Conservation (phyloP, 2,329 filamentous ascomycete genomes). For the Exophiala dermatitidis region DNA sequence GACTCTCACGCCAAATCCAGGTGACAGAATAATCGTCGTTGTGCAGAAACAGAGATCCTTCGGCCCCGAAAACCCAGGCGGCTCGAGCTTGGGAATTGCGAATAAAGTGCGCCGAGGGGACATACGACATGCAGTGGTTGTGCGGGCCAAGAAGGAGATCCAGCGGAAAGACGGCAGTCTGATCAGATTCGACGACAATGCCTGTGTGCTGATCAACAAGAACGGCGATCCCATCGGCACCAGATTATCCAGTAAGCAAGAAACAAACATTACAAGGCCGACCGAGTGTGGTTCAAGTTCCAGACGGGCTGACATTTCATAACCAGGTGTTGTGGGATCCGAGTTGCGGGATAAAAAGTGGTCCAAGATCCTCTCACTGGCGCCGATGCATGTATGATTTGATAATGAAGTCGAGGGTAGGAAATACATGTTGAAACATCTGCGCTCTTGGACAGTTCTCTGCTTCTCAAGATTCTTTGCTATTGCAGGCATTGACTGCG, state of each 20-base stretch:
- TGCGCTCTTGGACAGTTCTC: background rate
- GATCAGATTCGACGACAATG: slow-evolving; percentile 94
- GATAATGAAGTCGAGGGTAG: background rate
- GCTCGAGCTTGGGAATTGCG: slow-evolving; percentile 64
- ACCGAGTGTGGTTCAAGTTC: slow-evolving; percentile 19
- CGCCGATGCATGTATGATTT: slow-evolving; percentile 62
- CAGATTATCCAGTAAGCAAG: slow-evolving; percentile 63
- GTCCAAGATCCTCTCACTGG: slow-evolving; percentile 96
- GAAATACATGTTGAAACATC: background rate
- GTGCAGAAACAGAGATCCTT: slow-evolving; percentile 90
- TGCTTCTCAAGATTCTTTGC: background rate
- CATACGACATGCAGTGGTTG: slow-evolving; percentile 90
- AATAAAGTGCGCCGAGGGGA: slow-evolving; percentile 96
- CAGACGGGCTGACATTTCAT: slow-evolving; percentile 2
- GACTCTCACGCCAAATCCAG: slow-evolving; percentile 40
- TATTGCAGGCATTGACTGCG: background rate
- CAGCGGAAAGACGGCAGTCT: slow-evolving; percentile 83
- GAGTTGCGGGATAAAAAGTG: slow-evolving; percentile 90
- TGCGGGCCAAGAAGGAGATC: slow-evolving; percentile 80
- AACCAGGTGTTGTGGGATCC: slow-evolving; percentile 68
- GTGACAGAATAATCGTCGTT: slow-evolving; percentile 93
- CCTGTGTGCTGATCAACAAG: slow-evolving; percentile 96
- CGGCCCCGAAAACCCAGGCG: slow-evolving; percentile 54
- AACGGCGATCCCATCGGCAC: slow-evolving; percentile 90
- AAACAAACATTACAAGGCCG: too few species aligned